Base-by-base conservation (phyloP, 768 basidiomycete genomes). In the Boletus vermiculosoides region DNA sequence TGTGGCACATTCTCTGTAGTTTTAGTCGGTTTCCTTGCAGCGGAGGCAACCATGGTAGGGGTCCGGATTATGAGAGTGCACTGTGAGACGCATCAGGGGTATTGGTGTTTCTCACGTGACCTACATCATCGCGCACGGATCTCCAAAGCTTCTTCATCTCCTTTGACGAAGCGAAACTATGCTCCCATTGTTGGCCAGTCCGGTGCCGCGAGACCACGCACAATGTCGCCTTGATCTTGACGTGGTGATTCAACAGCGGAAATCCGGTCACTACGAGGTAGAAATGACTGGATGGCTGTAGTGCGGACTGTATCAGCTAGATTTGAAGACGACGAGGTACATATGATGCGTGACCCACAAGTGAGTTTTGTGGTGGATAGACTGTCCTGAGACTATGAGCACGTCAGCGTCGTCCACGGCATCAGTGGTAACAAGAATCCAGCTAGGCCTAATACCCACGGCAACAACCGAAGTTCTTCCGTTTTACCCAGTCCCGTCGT, bases 21-120 rank as follows among this genome's bases (percentile, higher is more conserved):
- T 48, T 61, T 54, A 22, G 44, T 28, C 25, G 6, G 44, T 44
- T 48, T 55, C 60, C 22, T 51, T 16, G n/a, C 28, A 36, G 28
- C n/a, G 34, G 58, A 28, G 23, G 74, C 30, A 55, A 44, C 34
- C 56, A 58, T 57, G 34, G 18, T 5, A 9, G 42, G 44, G 20
- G 16, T 34, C 28, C 12, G 33, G 20, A 45, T 41, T 28, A n/a
- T 28, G 5, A 47, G 12, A 47, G 12, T 13, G 20, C 5, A n/a
- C 5, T 1, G 3, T 31, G 3, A 8, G 30, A 51, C 9, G 31
- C 4, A 16, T 36, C 63, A 58, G 54, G 60, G 54, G 60, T n/a
- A 13, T 12, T 31, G 4, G 3, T 5, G 4, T 5, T 18, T n/a
- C 22, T 23, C 57, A 59, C 50, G 57, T 59, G 58, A 42, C 23